These are phyloP conservation scores for Thalassiosira livingstoniorum DNA, from an alignment of 352 stramenopile species.

Conservation along the genomic window DNA sequence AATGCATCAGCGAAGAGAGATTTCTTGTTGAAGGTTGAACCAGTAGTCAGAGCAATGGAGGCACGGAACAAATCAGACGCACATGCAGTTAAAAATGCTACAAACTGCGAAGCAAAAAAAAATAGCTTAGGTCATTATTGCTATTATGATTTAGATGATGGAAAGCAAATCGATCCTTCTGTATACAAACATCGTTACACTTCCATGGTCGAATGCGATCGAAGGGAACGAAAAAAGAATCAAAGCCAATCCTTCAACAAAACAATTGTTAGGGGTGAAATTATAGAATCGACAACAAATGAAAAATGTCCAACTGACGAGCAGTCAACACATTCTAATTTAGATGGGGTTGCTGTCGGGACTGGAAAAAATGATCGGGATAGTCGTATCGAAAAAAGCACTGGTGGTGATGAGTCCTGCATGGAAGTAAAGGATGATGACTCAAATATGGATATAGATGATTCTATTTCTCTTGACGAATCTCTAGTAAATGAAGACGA, in stretches of 20 bases:
- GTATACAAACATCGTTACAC: conserved; percentile 47
- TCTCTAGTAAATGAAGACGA: conserved; percentile 11
- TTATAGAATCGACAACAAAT: too few species aligned
- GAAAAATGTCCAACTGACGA: too few species aligned
- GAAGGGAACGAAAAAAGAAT: conserved; percentile 3
- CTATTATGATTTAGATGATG: conserved; percentile 41
- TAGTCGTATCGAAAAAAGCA: too few species aligned
- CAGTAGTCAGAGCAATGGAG: conserved; percentile 53
- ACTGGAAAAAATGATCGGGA: too few species aligned
- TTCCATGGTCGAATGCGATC: conserved; percentile 30
- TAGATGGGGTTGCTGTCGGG: too few species aligned
- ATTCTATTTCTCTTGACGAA: conserved; percentile 39
- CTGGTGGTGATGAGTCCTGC: conserved; percentile 2
- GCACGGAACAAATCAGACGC: conserved; percentile 33
- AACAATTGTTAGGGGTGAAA: too few species aligned
- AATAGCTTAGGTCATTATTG: conserved; percentile 16
- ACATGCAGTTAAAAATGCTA: conserved; percentile 14
- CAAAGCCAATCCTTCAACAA: background rate
- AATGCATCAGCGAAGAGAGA: conserved; percentile 13
- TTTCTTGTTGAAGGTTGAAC: conserved; percentile 40
- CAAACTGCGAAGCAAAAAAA: conserved; percentile 43
- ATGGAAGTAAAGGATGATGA: conserved; percentile 26
- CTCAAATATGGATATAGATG: conserved; percentile 54
- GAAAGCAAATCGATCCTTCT: conserved; percentile 5
- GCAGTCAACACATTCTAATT: too few species aligned